phyloP scores from a whole-genome alignment of 176 grass and related monocot genomes.

The Oryza officinalis region DNA sequence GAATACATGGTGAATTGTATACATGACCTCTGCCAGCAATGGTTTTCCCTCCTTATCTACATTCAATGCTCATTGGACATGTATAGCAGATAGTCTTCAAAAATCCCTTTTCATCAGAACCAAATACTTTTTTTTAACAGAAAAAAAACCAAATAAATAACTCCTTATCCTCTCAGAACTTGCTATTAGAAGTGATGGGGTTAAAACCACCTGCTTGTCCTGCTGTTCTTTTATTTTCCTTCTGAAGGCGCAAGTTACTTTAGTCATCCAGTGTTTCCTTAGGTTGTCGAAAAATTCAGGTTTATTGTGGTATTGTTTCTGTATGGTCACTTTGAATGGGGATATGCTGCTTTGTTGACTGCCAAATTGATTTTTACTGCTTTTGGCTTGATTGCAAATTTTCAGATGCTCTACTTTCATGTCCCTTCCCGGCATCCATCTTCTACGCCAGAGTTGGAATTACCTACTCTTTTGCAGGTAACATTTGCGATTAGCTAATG shows the following conservation, averaged over 20 bases:
- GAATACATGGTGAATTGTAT: neutral
- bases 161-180: neutral
- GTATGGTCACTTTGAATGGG: conserved; percentile 9
- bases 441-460: conserved; percentile 70
- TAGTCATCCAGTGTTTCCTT: conserved; percentile 1
- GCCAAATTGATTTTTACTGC: conserved; percentile 25
- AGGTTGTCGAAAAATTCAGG: neutral
- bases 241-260: conserved; percentile 14
- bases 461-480: conserved; percentile 94
- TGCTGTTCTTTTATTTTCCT: neutral
- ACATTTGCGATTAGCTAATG: neutral
- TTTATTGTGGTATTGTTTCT: conserved; percentile 11
- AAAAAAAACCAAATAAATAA: neutral
- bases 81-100: neutral
- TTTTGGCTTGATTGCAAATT: conserved; percentile 26
- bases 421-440: conserved; percentile 83
- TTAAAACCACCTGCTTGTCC: neutral
- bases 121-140: neutral
- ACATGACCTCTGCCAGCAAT: neutral
- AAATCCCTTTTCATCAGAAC: neutral
- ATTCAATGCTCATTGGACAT: neutral
- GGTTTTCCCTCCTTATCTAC: neutral
- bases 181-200: neutral
- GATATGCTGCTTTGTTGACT: neutral
- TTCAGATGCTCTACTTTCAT: conserved; percentile 93